Conservation (phyloP, 208 protist species). For the Crithidia sp. region DNA sequence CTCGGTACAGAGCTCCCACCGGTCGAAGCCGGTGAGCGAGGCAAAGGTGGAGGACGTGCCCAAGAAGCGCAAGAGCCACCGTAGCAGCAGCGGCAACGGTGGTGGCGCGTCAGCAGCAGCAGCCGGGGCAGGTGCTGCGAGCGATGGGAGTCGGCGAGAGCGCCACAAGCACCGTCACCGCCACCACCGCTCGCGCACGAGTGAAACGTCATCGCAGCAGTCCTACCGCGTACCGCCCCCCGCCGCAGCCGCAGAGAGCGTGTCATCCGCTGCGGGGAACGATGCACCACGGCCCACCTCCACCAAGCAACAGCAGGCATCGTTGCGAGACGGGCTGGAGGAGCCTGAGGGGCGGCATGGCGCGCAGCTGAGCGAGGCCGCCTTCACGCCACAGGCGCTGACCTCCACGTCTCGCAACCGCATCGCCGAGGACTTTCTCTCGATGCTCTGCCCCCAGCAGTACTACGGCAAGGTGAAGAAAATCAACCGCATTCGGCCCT, state of each 20-base stretch:
- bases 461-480: constrained; percentile 87
- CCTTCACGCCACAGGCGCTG: constrained; percentile 38
- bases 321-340: constrained; percentile 4
- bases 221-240: constrained; percentile 3
- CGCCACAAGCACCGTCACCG: constrained; percentile 20
- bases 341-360: not conserved
- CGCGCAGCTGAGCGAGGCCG: constrained; percentile 11
- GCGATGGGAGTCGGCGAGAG: not conserved
- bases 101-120: no score
- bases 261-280: constrained; percentile 17
- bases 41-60: not conserved
- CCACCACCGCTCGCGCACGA: constrained; percentile 16
- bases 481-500: constrained; percentile 62
- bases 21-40: constrained; percentile 2
- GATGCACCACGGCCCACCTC: constrained; percentile 12
- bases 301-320: not conserved
- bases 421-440: constrained; percentile 78
- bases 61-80: constrained; percentile 16
- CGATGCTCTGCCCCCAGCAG: constrained; percentile 84
- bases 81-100: not conserved
- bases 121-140: not conserved
- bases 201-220: constrained; percentile 20
- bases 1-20: constrained; percentile 19
- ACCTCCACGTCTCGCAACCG: constrained; percentile 47
- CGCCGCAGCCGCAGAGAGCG: not conserved